These are phyloP conservation scores for Kodamaea fungicola DNA, from an alignment of 1,139 yeast species.

Conservation along the genomic window DNA sequence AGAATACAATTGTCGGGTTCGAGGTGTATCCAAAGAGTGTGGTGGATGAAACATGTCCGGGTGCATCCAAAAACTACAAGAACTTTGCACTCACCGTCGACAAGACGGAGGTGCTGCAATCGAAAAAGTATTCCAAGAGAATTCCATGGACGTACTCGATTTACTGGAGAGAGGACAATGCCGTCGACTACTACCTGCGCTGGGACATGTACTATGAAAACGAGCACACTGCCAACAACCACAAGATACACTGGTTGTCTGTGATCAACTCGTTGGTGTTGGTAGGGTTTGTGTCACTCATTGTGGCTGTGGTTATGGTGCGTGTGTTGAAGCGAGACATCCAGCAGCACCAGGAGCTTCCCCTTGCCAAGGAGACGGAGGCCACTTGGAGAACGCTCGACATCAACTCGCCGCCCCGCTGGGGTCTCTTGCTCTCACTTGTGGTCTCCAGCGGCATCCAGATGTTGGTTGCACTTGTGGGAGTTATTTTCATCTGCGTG, in stretches of 20 bases:
- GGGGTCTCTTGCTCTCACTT: conserved; percentile 47
- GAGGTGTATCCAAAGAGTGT: conserved; percentile 89
- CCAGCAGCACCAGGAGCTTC: conserved; percentile 13
- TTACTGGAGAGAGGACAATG: conserved; percentile 81
- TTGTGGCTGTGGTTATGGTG: conserved; percentile 61
- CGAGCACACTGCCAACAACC: conserved; percentile 41
- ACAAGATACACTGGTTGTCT: conserved; percentile 68
- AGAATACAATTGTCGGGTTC: conserved; percentile 75
- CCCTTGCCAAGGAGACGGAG: conserved; percentile 9
- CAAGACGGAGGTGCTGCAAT: conserved; percentile 17
- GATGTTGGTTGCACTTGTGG: conserved; percentile 58
- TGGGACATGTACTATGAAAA: conserved; percentile 72
- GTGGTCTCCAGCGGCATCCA: conserved; percentile 76
- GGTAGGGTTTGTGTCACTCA: conserved; percentile 52
- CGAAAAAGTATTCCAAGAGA: conserved; percentile 22
- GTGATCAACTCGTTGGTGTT: conserved; percentile 63
- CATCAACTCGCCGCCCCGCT: conserved; percentile 51
- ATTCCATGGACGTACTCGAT: conserved; percentile 84
- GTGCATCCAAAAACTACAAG: conserved; percentile 55
- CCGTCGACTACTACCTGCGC: conserved; percentile 63
- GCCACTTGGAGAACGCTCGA: conserved; percentile 54
- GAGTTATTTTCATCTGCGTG: conserved; percentile 59
- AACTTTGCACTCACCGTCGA: conserved; percentile 44
- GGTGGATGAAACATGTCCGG: conserved; percentile 64
- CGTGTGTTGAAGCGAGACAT: conserved; percentile 46